A percentile compares a stretch with the other conserved stretches of the same genome.
phyloP scores from a whole-genome alignment of 169 alveolate species.

The Perkinsus marinus region DNA sequence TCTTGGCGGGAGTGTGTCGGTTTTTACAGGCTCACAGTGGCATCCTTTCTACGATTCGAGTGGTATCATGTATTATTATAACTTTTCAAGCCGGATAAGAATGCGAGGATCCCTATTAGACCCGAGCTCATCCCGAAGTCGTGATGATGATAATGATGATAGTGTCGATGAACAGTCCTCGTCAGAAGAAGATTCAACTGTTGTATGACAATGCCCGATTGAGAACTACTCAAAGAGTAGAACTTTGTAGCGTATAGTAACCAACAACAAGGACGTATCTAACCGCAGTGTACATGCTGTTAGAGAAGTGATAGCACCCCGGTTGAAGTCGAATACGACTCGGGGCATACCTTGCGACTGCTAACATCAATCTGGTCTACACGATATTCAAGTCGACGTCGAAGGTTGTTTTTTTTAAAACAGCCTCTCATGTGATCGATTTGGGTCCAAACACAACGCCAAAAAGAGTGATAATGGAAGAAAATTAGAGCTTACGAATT shows the following conservation, averaged over 20 bases:
- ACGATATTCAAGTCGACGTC: no score
- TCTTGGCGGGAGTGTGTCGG: neutral
- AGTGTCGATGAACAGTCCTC: neutral
- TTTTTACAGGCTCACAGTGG: neutral
- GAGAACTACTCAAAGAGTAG: neutral
- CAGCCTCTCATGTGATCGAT: no score
- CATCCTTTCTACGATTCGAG: constrained; percentile 1
- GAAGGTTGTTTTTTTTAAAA: no score
- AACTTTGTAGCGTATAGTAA: no score
- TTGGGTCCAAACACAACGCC: no score
- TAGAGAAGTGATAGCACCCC: no score
- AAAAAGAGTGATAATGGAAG: no score
- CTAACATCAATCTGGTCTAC: no score
- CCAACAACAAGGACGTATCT: no score
- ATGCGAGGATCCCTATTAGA: neutral
- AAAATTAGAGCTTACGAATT: neutral
- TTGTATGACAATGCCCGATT: neutral
- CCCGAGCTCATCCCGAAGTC: neutral
- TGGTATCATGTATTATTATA: neutral
- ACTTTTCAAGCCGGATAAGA: neutral
- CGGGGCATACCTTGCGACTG: no score
- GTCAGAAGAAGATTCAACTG: neutral
- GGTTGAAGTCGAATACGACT: no score
- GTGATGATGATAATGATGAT: neutral
- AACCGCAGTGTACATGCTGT: no score